phyloP scores from a whole-genome alignment of 2,329 filamentous ascomycete genomes.

The Nigrospora osmanthi region DNA sequence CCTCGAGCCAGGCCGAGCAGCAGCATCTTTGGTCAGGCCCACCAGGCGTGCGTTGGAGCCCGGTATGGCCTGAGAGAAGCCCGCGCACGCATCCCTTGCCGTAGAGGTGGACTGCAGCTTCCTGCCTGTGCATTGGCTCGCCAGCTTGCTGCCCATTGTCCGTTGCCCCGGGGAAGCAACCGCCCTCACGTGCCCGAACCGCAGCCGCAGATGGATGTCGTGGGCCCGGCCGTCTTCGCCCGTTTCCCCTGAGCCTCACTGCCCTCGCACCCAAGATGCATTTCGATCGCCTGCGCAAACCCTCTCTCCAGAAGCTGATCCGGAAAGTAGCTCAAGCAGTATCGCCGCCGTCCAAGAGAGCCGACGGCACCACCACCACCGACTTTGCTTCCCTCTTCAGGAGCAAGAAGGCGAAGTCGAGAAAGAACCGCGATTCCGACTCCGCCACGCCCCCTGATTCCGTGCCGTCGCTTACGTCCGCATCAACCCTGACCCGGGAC shows the following conservation, averaged over 20 bases:
- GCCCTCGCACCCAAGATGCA: constrained; percentile 2
- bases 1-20: too few species aligned
- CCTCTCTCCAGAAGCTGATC: constrained; percentile 6
- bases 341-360: not conserved
- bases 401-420: not conserved
- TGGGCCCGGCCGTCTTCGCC: not conserved
- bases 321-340: constrained; percentile 5
- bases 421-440: not conserved
- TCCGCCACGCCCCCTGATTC: not conserved
- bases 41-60: too few species aligned
- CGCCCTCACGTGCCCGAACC: too few species aligned
- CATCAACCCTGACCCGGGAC: not conserved
- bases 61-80: too few species aligned
- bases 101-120: too few species aligned
- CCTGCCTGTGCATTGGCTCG: too few species aligned
- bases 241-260: not conserved
- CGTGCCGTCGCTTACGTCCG: not conserved
- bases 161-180: too few species aligned
- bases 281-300: constrained; percentile 3
- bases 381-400: constrained; percentile 1
- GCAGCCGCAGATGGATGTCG: too few species aligned
- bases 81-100: too few species aligned
- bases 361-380: not conserved
- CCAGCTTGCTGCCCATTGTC: too few species aligned
- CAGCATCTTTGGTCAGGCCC: too few species aligned